These are phyloP conservation scores for Calycina marina DNA, from an alignment of 2,329 filamentous ascomycete genomes.

Conservation along the genomic window DNA sequence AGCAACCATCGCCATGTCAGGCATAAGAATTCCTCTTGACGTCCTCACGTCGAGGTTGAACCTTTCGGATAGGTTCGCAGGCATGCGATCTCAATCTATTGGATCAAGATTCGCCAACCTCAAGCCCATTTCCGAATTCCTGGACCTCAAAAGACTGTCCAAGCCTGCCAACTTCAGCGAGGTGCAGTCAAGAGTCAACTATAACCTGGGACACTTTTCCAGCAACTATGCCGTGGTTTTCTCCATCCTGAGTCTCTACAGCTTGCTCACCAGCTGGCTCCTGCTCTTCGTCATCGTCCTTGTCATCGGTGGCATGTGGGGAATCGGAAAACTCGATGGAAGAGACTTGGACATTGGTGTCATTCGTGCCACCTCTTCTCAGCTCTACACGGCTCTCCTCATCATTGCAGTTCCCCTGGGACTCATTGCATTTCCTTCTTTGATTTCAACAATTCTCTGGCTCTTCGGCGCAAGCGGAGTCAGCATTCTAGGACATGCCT, in stretches of 20 bases:
- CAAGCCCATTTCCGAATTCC: slow-evolving; percentile 79
- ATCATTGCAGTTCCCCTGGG: slow-evolving; percentile 73
- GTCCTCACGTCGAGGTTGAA: slow-evolving; percentile 83
- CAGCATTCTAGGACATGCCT: slow-evolving; percentile 85
- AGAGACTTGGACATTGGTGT: slow-evolving; percentile 76
- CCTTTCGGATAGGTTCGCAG: slow-evolving; percentile 69
- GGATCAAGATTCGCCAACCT: slow-evolving; percentile 81
- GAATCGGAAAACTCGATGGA: slow-evolving; percentile 82
- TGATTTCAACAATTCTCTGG: slow-evolving; percentile 81
- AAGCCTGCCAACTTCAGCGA: slow-evolving; percentile 88
- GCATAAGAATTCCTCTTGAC: slow-evolving; percentile 87
- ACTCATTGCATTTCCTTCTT: slow-evolving; percentile 67
- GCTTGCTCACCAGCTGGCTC: slow-evolving; percentile 71
- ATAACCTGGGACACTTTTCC: slow-evolving; percentile 93
- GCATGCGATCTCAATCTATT: slow-evolving; percentile 65
- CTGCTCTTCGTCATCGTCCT: slow-evolving; percentile 89
- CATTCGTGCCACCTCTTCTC: slow-evolving; percentile 71
- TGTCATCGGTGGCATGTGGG: slow-evolving; percentile 72
- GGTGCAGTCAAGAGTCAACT: slow-evolving; percentile 84
- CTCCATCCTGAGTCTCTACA: slow-evolving; percentile 91
- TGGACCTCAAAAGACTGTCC: slow-evolving; percentile 88
- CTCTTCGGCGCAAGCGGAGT: slow-evolving; percentile 90
- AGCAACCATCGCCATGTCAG: slow-evolving; percentile 55
- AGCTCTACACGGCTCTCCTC: slow-evolving; percentile 83
- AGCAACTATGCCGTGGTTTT: slow-evolving; percentile 97